Evolutionary conservation across 768 basidiomycete species (phyloP).

Genomic region (Imleria badia): DNA sequence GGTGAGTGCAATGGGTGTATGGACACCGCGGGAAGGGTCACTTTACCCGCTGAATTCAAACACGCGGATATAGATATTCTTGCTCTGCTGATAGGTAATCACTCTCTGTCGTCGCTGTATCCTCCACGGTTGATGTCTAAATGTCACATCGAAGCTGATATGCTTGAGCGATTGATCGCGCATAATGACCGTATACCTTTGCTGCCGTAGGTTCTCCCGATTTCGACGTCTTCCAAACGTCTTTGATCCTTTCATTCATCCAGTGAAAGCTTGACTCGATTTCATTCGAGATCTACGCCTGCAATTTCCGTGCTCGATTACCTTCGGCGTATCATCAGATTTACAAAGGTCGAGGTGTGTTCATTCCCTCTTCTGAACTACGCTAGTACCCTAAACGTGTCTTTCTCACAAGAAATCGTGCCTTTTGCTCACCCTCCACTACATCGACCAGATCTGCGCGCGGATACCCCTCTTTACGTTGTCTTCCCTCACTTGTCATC

Average conservation of each 20-base stretch:
- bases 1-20: slow-evolving; percentile 70
- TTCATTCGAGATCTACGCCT: slow-evolving; percentile 92
- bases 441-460: slow-evolving; percentile 92
- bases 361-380: not conserved
- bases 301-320: slow-evolving; percentile 90
- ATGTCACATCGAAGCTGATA: slow-evolving; percentile 65
- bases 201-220: slow-evolving; percentile 58
- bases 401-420: slow-evolving; percentile 59
- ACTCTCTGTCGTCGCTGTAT: slow-evolving; percentile 26
- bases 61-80: slow-evolving; percentile 80
- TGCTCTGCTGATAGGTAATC: slow-evolving; percentile 82
- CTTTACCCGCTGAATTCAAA: slow-evolving; percentile 82
- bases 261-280: slow-evolving; percentile 90
- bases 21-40: slow-evolving; percentile 76
- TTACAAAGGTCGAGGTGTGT: slow-evolving; percentile 92
- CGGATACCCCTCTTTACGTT: slow-evolving; percentile 87
- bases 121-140: slow-evolving; percentile 14
- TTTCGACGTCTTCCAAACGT: slow-evolving; percentile 8
- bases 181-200: slow-evolving; percentile 97
- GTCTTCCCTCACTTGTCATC: slow-evolving; percentile 94
- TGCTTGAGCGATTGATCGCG: slow-evolving; percentile 91
- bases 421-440: slow-evolving; percentile 79
- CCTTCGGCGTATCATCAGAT: slow-evolving; percentile 88
- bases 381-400: slow-evolving; percentile 3
- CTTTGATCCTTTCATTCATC: slow-evolving; percentile 22